Evolutionary conservation across 2,329 filamentous ascomycete genomes (phyloP).

Genomic region (Nemania sp.): DNA sequence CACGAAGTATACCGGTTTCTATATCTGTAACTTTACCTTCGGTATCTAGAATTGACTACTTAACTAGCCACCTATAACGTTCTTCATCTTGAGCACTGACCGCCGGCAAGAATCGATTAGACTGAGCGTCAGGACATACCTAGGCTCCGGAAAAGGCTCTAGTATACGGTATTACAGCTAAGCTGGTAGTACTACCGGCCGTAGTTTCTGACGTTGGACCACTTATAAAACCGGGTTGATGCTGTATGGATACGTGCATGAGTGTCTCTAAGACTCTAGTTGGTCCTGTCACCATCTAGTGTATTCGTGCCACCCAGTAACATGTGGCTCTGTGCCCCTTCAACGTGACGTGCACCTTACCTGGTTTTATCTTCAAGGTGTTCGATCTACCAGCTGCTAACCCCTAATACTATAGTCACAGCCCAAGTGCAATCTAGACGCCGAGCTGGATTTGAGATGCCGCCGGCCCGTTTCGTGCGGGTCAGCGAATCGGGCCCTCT

Average conservation of each 20-base stretch:
- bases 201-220: conserved; percentile 1
- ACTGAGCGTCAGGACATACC: conserved; percentile 14
- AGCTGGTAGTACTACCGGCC: not conserved
- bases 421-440: not conserved
- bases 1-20: not conserved
- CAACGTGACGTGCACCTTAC: not conserved
- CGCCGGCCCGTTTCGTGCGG: conserved; percentile 25
- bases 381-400: not conserved
- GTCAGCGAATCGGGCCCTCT: not conserved
- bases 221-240: conserved; percentile 15
- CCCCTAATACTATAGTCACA: conserved; percentile 1
- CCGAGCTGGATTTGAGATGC: conserved; percentile 1
- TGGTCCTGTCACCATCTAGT: not conserved
- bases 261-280: not conserved
- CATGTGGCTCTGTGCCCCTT: not conserved
- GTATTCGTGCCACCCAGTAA: not conserved
- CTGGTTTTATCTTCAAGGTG: not conserved
- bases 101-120: conserved; percentile 11
- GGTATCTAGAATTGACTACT: not conserved
- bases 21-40: not conserved
- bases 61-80: not conserved
- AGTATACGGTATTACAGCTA: not conserved
- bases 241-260: conserved; percentile 14
- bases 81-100: conserved; percentile 18
- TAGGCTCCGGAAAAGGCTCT: conserved; percentile 13